Evolutionary conservation across 805 yeast genomes (phyloP).

Genomic region (Naumovozyma dairenensis): DNA sequence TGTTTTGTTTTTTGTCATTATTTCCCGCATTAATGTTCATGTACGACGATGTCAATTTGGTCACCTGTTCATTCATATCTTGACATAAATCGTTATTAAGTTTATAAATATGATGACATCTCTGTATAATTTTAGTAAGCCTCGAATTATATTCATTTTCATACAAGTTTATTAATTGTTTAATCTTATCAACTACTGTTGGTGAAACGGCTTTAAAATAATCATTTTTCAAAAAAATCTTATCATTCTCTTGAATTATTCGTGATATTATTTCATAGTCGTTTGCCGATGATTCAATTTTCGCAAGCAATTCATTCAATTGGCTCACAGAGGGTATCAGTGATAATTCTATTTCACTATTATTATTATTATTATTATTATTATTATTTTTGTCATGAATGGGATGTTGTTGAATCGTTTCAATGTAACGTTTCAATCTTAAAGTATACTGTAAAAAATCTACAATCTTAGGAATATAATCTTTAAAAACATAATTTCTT

Average conservation of each 20-base stretch:
- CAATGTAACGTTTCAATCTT: conserved; percentile 8
- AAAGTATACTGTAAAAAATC: conserved; percentile 18
- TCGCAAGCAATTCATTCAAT: conserved; percentile 1
- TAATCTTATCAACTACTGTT: conserved; percentile 9
- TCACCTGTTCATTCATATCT: conserved; percentile 1
- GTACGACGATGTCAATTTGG: conserved; percentile 1
- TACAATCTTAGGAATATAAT: conserved; percentile 24
- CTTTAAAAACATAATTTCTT: conserved; percentile 24
- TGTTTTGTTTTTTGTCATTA: neutral
- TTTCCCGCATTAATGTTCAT: neutral
- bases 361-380: neutral
- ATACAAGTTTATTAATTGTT: conserved; percentile 6
- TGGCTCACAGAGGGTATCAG: conserved; percentile 14
- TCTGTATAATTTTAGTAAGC: conserved; percentile 3
- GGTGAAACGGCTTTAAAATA: conserved; percentile 15
- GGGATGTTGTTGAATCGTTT: no score
- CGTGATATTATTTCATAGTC: conserved; percentile 6
- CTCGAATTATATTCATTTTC: conserved; percentile 15
- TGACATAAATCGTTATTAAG: conserved; percentile 7
- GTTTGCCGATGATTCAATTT: conserved; percentile 3
- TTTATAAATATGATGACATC: conserved; percentile 8
- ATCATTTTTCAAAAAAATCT: conserved; percentile 13
- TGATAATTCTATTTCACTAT: conserved; percentile 3
- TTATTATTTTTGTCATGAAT: no score
- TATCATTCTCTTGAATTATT: conserved; percentile 15